phyloP scores from a whole-genome alignment of 2,329 filamentous ascomycete species.

The Pyricularia pennisetigena region DNA sequence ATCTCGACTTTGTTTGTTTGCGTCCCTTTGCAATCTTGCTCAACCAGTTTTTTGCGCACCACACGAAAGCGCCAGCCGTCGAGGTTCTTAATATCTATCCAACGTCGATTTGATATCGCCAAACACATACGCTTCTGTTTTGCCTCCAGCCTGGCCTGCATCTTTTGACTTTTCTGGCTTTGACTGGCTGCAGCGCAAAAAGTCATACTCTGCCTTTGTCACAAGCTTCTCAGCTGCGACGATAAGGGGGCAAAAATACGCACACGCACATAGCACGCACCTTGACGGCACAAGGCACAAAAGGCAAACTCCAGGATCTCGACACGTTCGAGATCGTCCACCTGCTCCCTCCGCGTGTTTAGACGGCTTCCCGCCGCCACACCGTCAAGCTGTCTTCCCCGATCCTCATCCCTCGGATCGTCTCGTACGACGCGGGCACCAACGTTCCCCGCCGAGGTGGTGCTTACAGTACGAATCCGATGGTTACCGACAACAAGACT shows the following conservation, averaged over 20 bases:
- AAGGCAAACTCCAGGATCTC: background rate
- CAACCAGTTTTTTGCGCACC: background rate
- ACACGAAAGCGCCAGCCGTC: background rate
- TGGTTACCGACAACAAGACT: constrained; percentile 54
- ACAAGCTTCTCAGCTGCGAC: background rate
- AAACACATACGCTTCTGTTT: background rate
- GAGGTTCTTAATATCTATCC: background rate
- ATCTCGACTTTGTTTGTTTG: background rate
- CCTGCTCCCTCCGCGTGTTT: constrained; percentile 6
- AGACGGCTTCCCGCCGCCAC: constrained; percentile 33
- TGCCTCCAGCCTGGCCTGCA: background rate
- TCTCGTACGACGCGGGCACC: constrained; percentile 81
- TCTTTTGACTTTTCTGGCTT: background rate
- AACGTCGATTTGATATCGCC: background rate
- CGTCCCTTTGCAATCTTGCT: background rate
- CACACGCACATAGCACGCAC: background rate
- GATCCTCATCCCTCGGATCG: constrained; percentile 77
- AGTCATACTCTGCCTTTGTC: background rate
- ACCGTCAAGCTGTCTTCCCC: constrained; percentile 95
- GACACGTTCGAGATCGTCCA: background rate
- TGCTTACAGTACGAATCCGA: constrained; percentile 41
- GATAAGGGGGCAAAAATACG: background rate
- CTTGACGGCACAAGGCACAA: background rate
- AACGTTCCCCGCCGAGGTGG: constrained; percentile 56
- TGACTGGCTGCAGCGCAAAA: background rate